Evolutionary conservation across 2,329 filamentous ascomycete genomes (phyloP), one percentile per base, ranked within the genome.

Genomic region (Phialemoniopsis sp.): DNA sequence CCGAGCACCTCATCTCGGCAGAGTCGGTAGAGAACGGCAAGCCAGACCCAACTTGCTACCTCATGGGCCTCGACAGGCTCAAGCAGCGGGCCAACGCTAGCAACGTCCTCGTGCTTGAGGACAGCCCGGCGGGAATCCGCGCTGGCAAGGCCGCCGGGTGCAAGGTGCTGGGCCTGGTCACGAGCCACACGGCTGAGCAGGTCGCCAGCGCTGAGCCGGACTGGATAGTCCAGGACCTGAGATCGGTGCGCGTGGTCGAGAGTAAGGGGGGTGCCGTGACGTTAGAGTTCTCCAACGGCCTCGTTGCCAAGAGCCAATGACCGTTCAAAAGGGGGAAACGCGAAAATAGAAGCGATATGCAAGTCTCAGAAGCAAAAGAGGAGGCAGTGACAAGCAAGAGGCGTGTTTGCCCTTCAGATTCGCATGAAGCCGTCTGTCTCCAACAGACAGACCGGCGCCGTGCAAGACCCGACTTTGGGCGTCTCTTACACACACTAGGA

Each of bases 61-160:
- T 71, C 37, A 70, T 89, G 37, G 87, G 85, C 13, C 76, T 79
- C 34, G 68, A 76, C 49, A 73, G 73, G 46, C 71, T 90, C 13
- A 72, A 70, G 1, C 59, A 81, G 15, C 57, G 70, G 15, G 68
- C 66, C 28, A 56, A 57, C 13, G 62, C 66, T 19, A 72, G 63
- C 39, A 63, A 67, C 26, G 64, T 91, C 32, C 69, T 95, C 40
- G 90, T 96, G 36, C 67, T 95, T 29, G 90, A 96, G 65, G 90
- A 96, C 66, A 87, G 87, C 40, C 89, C 90, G 5, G 87, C 89
- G 8, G 90, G 90, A 5, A 87, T 95, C 55, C 73, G 67, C 47
- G 81, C 89, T 19, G 90, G 89, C 36, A 94, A 90, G 64, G 87
- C 79, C 1, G 90, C 90, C 9, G 89, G 89, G 3, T 95, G 86